Base-by-base conservation (phyloP, 2,329 filamentous ascomycete species). In the Tolypocladium guangdongense region DNA sequence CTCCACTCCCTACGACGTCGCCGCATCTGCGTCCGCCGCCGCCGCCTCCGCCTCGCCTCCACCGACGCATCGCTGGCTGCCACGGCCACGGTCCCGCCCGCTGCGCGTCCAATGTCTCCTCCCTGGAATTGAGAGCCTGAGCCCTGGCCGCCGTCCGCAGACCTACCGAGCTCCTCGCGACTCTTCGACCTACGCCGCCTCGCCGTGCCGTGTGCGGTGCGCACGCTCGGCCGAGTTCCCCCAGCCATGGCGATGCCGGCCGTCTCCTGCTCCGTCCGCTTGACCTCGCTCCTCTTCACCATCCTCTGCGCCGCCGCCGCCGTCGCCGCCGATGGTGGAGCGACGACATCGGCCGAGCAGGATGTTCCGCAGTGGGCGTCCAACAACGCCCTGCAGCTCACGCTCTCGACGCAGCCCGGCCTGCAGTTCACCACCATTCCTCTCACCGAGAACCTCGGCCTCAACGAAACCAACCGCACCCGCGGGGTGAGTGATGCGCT, bases 401-500 rank as follows among this genome's bases (percentile, higher is more conserved):
- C 65, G 41, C 57, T 77, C 7, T 65, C 65, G 18, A 57, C 62
- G 6, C 63, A 60, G 22, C 56, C 64, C 11, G 60, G 61, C 8
- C 63, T 68, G 38, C 60, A 72, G 18, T 77, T 72, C 57, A 67
- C 68, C 22, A 68, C 78, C 20, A 70, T 76, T 38, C 76, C 76
- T 14, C 65, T 78, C 54, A 78, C 75, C 0, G 52, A 58, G 39
- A 65, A 60, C 10, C 57, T 73, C 38, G 76, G 74, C 1, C 56
- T 75, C 50, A 78, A 78, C 50, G 64, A 66, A 54, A 69, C 72
- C 12, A 62, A 65, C 18, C 58, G 59, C 12, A 54, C 56, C 33
- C 66, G 67, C 56, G 63, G 65, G 54, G 76, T 78, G 64, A 60
- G 70, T 49, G 49, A 52, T 60, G 12, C 51, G 45, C 49, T n/a